These are phyloP conservation scores for Pseudoscleropodium purum DNA, from an alignment of 225 moss, liverwort and hornwort genomes.

Conservation along the genomic window DNA sequence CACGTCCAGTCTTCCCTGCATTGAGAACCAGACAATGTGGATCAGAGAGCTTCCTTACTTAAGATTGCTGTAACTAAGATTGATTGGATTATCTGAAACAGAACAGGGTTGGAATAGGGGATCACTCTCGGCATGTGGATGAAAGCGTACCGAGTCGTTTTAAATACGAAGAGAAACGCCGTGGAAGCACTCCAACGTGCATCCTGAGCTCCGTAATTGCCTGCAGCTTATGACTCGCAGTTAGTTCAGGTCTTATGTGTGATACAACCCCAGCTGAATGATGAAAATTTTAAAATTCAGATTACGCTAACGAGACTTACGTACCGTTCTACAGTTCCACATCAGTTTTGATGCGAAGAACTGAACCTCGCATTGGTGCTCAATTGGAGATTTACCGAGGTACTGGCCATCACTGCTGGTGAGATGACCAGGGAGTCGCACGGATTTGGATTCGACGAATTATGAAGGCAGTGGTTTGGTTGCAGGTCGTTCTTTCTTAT, in stretches of 20 bases:
- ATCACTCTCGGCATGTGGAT: background rate
- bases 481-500: background rate
- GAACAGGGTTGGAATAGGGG: background rate
- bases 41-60: background rate
- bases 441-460: background rate
- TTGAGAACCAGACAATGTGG: background rate
- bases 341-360: background rate
- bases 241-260: background rate
- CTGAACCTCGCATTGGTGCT: background rate
- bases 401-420: background rate
- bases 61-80: background rate
- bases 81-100: background rate
- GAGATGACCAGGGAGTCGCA: background rate
- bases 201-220: background rate
- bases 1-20: background rate
- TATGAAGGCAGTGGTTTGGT: background rate
- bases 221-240: slow-evolving; percentile 4
- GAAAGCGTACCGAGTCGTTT: background rate
- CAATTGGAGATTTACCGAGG: background rate
- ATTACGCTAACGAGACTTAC: background rate
- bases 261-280: background rate
- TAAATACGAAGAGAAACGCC: background rate
- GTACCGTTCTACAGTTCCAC: background rate
- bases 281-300: background rate
- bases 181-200: background rate